A percentile compares a stretch with the other conserved stretches of the same genome.
phyloP scores from a whole-genome alignment of 2,329 filamentous ascomycete species.

The Monosporascus sp. region DNA sequence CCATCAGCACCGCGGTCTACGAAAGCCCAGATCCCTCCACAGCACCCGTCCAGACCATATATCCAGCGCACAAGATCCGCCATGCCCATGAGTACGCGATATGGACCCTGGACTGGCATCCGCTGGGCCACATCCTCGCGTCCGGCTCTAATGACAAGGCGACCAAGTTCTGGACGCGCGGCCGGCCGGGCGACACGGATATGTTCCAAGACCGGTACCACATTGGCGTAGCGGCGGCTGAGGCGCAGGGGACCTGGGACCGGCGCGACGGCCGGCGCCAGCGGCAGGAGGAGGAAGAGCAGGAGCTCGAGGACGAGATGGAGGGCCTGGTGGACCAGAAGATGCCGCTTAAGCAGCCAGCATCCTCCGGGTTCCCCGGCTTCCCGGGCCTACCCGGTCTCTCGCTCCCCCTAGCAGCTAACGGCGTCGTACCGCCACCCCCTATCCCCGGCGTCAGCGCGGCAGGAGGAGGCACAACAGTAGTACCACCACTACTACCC shows the following conservation, averaged over 20 bases:
- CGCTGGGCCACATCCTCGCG: slow-evolving; percentile 87
- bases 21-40: slow-evolving; percentile 75
- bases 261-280: slow-evolving; percentile 71
- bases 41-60: slow-evolving; percentile 82
- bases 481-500: slow-evolving; percentile 44
- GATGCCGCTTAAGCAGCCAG: slow-evolving; percentile 57
- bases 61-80: slow-evolving; percentile 79
- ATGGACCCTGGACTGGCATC: slow-evolving; percentile 98
- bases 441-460: slow-evolving; percentile 29
- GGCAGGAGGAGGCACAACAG: slow-evolving; percentile 20
- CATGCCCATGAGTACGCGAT: slow-evolving; percentile 93
- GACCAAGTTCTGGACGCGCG: slow-evolving; percentile 92
- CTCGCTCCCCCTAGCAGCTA: slow-evolving; percentile 34
- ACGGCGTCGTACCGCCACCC: slow-evolving; percentile 22
- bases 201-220: slow-evolving; percentile 89
- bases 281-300: slow-evolving; percentile 86
- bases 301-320: slow-evolving; percentile 87
- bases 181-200: slow-evolving; percentile 79
- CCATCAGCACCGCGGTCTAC: slow-evolving; percentile 72
- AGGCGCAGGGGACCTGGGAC: slow-evolving; percentile 93
- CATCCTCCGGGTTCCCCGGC: slow-evolving; percentile 41
- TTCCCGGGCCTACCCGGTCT: slow-evolving; percentile 52
- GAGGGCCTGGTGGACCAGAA: slow-evolving; percentile 91
- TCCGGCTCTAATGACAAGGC: slow-evolving; percentile 96
- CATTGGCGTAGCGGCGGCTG: slow-evolving; percentile 87